phyloP scores from a whole-genome alignment of 345 rosid species.

The Rhodamnia rubescens region DNA sequence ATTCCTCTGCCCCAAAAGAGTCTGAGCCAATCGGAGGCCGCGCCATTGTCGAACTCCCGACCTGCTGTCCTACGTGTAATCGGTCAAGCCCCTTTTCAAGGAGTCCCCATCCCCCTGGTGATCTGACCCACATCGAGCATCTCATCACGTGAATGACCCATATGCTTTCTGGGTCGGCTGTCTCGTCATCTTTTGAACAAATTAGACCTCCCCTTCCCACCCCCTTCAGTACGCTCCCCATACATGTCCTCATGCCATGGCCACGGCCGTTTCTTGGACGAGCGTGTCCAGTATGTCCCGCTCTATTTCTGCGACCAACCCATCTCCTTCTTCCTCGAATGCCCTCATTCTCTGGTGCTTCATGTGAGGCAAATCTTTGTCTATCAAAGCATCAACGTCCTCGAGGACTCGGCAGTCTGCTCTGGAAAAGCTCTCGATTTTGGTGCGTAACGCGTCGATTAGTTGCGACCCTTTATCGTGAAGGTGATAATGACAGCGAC shows the following conservation, averaged over 20 bases:
- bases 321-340: constrained; percentile 2
- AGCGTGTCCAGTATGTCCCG: constrained; percentile 7
- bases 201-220: too few relatives aligned
- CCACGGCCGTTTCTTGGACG: background rate
- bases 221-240: background rate
- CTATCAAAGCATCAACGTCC: constrained; percentile 7
- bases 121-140: background rate
- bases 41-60: background rate
- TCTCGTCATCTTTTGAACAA: background rate
- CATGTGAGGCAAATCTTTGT: background rate
- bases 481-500: background rate
- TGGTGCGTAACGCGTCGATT: background rate
- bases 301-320: constrained; percentile 4
- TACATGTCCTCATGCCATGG: background rate
- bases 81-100: background rate
- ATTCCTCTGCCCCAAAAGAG: background rate
- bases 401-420: constrained; percentile 8
- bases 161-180: background rate
- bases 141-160: constrained; percentile 1
- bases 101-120: background rate
- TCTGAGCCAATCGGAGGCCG: background rate
- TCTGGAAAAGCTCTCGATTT: constrained; percentile 2
- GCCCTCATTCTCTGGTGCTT: background rate
- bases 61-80: background rate
- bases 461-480: background rate